Evolutionary conservation across 2,329 filamentous ascomycete genomes (phyloP), one percentile per base, ranked within the genome.

Genomic region (Aspergillus persii): DNA sequence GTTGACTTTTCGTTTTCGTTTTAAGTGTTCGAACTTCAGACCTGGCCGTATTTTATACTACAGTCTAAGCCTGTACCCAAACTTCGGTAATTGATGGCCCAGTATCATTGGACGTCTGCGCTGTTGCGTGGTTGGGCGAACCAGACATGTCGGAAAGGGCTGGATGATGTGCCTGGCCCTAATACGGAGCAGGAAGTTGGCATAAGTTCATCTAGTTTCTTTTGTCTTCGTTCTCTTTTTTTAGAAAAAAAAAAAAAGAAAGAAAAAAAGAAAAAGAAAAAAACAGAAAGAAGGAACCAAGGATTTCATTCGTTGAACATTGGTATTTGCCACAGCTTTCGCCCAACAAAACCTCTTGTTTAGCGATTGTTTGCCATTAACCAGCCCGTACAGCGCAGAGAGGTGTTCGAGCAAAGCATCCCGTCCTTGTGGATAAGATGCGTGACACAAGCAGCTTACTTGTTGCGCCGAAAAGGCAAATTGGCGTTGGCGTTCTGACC

Each of bases 71-170:
- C 58, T 33, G 23, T 54, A 23, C 18, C 18, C 2, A 41, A 12
- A 41, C 41, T 30, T 57, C 54, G 54, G 58, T 52, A 52, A 47
- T 55, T 61, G 30, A 27, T 27, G 46, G 47, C 47, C 52, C 46
- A 33, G 33, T 33, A 36, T 50, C 53, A 31, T 48, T 18, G 31
- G 36, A 41, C 15, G 36, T 41, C 12, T 41, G 12, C 36, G 36
- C 12, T 41, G 36, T 41, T 41, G 36, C 36, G 36, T 41, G 36
- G 36, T n/a, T 41, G 36, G 36, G 12, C n/a, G n/a, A 41, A n/a
- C 5, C 36, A 41, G 33, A 36, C 4, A 36, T 4, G 11, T 1
- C 8, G 9, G 3, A 15, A 36, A 4, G 33, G 33, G 15, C 15
- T 36, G 33, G 33, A 9, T 15, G 33, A 36, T 36, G 15, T 15